These are phyloP conservation scores for Candida glucosophila DNA, from an alignment of 1,139 yeast species.

Conservation along the genomic window DNA sequence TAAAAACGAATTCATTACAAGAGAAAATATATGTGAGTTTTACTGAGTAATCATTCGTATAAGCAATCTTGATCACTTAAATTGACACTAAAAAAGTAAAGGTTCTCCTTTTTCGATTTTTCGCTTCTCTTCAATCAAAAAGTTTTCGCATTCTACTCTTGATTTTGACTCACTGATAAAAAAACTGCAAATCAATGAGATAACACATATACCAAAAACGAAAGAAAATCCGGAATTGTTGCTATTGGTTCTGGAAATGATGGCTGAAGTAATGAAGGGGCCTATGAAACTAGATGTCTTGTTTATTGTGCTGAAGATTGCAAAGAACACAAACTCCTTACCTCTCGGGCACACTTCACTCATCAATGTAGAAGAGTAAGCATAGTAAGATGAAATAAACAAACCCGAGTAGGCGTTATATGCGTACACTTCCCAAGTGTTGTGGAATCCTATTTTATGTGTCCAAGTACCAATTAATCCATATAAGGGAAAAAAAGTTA, in stretches of 20 bases:
- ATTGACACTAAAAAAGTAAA: constrained; percentile 1
- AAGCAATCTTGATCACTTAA: too few species aligned
- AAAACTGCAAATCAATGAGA: constrained; percentile 1
- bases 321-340: constrained; percentile 5
- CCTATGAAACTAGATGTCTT: constrained; percentile 6
- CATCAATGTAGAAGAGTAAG: constrained; percentile 6
- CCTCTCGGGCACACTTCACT: constrained; percentile 6
- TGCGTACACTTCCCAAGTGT: constrained; percentile 5
- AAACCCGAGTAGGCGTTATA: constrained; percentile 5
- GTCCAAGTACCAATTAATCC: constrained; percentile 6
- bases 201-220: constrained; percentile 3
- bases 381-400: constrained; percentile 5
- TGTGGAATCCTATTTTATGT: constrained; percentile 4
- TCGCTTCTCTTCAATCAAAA: constrained; percentile 4
- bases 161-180: constrained; percentile 4
- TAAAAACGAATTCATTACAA: too few species aligned
- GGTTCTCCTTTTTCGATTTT: constrained; percentile 1
- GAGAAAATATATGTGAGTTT: too few species aligned
- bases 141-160: constrained; percentile 5
- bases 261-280: constrained; percentile 5
- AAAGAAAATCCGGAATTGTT: constrained; percentile 5
- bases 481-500: constrained; percentile 4
- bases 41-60: too few species aligned
- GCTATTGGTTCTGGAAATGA: constrained; percentile 4
- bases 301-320: constrained; percentile 5